Evolutionary conservation across 345 rosid genomes (phyloP), one percentile per base, ranked within the genome.

Genomic region (Linum usitatissimum): DNA sequence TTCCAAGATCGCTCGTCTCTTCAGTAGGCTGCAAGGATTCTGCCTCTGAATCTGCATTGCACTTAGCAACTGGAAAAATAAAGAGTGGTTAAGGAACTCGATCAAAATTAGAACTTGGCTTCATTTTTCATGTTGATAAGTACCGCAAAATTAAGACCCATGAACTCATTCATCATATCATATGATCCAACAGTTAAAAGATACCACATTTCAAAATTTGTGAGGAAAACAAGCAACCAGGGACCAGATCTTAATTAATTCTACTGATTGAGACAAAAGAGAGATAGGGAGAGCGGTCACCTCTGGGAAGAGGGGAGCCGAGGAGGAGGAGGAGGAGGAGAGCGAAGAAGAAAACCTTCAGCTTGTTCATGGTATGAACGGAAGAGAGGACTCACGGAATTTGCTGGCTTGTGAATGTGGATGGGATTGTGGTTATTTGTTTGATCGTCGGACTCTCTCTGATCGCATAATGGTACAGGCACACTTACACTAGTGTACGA

Each of bases 291-390:
- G 20, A 28, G 8, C 49, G 49, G 12, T 8, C 40, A 91, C 95
- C 96, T 78, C 85, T 90, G 62, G 84, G 79, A 62, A 89, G 63
- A 75, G 91, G 87, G 58, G n/a, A n/a, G n/a, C n/a, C n/a, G n/a
- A 83, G 83, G 0, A 78, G 87, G 39, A 87, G 74, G 65, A 91
- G 77, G 65, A 91, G 76, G 77, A 91, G 81, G 62, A 91, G 60
- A 64, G 86, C 82, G 53, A 83, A 70, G 83, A 88, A 70, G 70
- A 88, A 64, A 80, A 81, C 75, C 76, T 83, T 81, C 75, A 84
- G 66, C 66, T 53, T 59, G 60, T 57, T 70, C 81, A 67, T 80
- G 71, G 73, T 74, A 13, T 10, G 10, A 45, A 10, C 17, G 17
- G 51, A 10, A 45, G 51, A 45, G 51, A 10, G 17, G 51, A 45